phyloP scores from a whole-genome alignment of 495 filamentous ascomycete genomes.

The Rhypophila decipiens region DNA sequence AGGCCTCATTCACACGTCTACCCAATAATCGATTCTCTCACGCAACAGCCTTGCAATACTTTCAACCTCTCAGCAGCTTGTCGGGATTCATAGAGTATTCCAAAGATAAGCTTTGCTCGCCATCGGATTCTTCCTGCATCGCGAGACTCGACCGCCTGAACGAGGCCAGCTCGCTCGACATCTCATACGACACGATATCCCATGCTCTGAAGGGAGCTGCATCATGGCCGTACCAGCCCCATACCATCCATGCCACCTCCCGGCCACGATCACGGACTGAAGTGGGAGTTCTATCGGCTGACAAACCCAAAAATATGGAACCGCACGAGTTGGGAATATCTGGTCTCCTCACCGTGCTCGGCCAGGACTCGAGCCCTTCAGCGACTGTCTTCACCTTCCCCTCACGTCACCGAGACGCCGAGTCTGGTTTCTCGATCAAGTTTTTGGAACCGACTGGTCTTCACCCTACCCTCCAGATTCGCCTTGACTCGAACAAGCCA shows the following conservation, averaged over 20 bases:
- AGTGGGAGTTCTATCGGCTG: slow-evolving; percentile 71
- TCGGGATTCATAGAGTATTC: slow-evolving; percentile 51
- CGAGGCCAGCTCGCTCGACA: slow-evolving; percentile 59
- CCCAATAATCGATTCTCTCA: slow-evolving; percentile 60
- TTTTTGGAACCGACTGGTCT: slow-evolving; percentile 73
- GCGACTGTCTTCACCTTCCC: slow-evolving; percentile 85
- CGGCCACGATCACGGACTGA: slow-evolving; percentile 49
- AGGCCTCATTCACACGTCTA: slow-evolving; percentile 64
- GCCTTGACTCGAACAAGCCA: slow-evolving; percentile 32
- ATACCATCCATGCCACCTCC: slow-evolving; percentile 33
- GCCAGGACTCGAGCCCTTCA: slow-evolving; percentile 58
- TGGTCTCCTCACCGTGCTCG: slow-evolving; percentile 73
- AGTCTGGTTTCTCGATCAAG: slow-evolving; percentile 38
- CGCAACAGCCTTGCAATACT: slow-evolving; percentile 63
- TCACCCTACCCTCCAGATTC: slow-evolving; percentile 73
- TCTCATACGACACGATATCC: slow-evolving; percentile 70
- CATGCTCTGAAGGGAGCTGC: slow-evolving; percentile 57
- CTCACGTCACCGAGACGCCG: slow-evolving; percentile 65
- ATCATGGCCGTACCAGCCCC: slow-evolving; percentile 46
- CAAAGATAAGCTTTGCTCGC: slow-evolving; percentile 48
- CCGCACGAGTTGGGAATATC: slow-evolving; percentile 68
- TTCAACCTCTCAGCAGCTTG: slow-evolving; percentile 53
- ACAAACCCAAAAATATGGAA: slow-evolving; percentile 53
- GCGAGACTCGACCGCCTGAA: slow-evolving; percentile 25
- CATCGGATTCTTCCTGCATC: slow-evolving; percentile 27